Base-by-base conservation (phyloP, 2,329 filamentous ascomycete species). In the Xylariales sp. region DNA sequence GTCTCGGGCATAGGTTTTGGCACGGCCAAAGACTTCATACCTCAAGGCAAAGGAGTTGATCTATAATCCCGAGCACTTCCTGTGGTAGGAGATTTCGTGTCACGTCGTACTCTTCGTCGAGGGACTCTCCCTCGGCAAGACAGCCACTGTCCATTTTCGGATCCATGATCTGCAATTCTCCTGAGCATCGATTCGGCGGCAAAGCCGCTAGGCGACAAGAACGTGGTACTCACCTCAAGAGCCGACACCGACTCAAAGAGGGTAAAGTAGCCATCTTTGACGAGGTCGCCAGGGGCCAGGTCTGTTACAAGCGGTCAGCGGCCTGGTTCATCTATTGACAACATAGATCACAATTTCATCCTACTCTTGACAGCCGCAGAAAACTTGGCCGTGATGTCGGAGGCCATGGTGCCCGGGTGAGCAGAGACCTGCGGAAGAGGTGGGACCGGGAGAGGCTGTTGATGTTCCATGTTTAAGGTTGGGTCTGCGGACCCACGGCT, bases 121-220 rank as follows among this genome's bases (percentile, higher is more conserved):
- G 76, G n/a, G 82, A 80, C 56, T 95, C 88, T 21, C 83, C 86
- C 6, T 84, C 79, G 15, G 80, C 74, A 5, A 94, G 71, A 50
- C 84, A 89, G 20, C 93, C 93, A 58, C 88, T 96, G 63, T 98
- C 93, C 93, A 98, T 98, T 66, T 97, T 98, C 1, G 87, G 83
- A 58, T 98, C 93, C 88, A 96, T 96, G 54, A 98, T 95, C 93
- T 98, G 55, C 39, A 15, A 15, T 27, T 38, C 9, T 47, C 14
- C 20, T 25, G 22, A 20, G 40, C 31, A 29, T 11, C 31, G 46
- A 9, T 10, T 22, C n/a, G 8, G 24, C 24, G 24, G n/a, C 24
- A n/a, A 27, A 27, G 24, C 28, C n/a, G 35, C 28, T 9, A 38
- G 21, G n/a, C n/a, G n/a, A n/a, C n/a, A n/a, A n/a, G n/a, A n/a